Percentiles rank a stretch among this genome's conserved stretches.
These are phyloP conservation scores for Aspergillus udagawae DNA, from an alignment of 2,329 filamentous ascomycete species.

Conservation along the genomic window DNA sequence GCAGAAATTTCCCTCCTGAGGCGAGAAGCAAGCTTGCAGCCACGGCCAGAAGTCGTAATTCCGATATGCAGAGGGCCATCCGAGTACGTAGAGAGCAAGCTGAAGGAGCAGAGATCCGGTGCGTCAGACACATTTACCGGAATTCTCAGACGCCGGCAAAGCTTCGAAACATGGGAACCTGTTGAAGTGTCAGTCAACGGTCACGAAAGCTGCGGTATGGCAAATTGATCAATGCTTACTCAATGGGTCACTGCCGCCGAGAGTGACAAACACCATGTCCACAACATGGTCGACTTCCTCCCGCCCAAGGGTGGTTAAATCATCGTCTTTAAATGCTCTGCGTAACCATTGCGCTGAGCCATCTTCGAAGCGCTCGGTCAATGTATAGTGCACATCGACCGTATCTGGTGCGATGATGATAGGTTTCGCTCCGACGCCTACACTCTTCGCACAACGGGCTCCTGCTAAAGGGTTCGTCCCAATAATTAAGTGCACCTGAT, in stretches of 20 bases:
- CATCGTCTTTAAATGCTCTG: conserved; percentile 61
- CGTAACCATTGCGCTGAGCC: conserved; percentile 41
- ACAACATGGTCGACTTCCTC: conserved; percentile 73
- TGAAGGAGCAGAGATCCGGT: conserved; percentile 82
- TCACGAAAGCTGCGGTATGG: conserved; percentile 14
- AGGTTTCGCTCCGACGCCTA: conserved; percentile 77
- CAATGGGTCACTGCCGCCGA: conserved; percentile 47
- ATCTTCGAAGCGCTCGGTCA: conserved; percentile 44
- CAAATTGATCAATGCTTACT: conserved; percentile 39
- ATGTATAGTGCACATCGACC: conserved; percentile 56
- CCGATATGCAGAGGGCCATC: conserved; percentile 93
- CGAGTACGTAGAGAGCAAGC: conserved; percentile 79
- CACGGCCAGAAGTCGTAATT: conserved; percentile 89
- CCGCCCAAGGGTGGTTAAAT: conserved; percentile 74
- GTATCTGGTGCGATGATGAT: conserved; percentile 70
- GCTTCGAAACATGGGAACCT: conserved; percentile 65
- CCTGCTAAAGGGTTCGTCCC: conserved; percentile 86
- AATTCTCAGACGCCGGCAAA: conserved; percentile 77
- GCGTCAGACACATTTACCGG: conserved; percentile 91
- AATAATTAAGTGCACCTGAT: conserved; percentile 71
- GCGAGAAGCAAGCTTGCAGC: conserved; percentile 87
- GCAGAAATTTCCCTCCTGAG: conserved; percentile 85
- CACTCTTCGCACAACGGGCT: conserved; percentile 71
- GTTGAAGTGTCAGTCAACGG: conserved; percentile 11
- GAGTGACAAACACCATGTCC: conserved; percentile 87